Percentiles rank a stretch among this genome's conserved stretches.
phyloP scores from a whole-genome alignment of 2,329 filamentous ascomycete genomes.

The Capronia epimyces region DNA sequence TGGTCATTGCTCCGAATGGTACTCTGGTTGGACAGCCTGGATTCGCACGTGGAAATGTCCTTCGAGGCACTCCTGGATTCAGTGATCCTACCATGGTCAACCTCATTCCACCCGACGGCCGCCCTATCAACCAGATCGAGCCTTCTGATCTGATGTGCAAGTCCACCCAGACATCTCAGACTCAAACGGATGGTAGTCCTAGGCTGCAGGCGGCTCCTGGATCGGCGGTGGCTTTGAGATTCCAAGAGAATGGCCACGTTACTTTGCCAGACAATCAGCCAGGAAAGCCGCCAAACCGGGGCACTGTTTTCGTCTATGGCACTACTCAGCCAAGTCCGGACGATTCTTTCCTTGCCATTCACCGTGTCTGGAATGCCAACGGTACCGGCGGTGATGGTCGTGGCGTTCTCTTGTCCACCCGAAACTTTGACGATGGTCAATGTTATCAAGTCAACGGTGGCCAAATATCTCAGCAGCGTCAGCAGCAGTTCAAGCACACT shows the following conservation, averaged over 20 bases:
- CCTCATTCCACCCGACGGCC: conserved; percentile 55
- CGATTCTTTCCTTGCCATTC: conserved; percentile 59
- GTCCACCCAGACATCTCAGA: conserved; percentile 54
- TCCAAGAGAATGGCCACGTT: conserved; percentile 73
- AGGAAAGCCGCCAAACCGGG: conserved; percentile 60
- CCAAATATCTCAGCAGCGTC: conserved; percentile 55
- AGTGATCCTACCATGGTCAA: conserved; percentile 56
- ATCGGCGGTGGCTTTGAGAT: conserved; percentile 61
- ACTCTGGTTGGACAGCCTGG: conserved; percentile 65
- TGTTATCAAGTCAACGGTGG: conserved; percentile 74
- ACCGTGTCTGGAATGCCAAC: conserved; percentile 70
- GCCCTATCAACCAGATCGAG: conserved; percentile 44
- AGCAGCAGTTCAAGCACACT: conserved; percentile 49
- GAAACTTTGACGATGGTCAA: conserved; percentile 82
- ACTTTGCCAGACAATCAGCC: conserved; percentile 53
- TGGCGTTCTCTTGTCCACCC: conserved; percentile 68
- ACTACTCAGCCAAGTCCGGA: conserved; percentile 55
- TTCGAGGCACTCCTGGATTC: conserved; percentile 53
- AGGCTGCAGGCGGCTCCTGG: conserved; percentile 57
- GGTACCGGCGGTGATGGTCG: conserved; percentile 75
- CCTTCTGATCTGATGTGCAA: conserved; percentile 58
- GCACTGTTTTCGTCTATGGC: conserved; percentile 70
- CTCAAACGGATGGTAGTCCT: conserved; percentile 56
- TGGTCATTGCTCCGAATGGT: conserved; percentile 66
- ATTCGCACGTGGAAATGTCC: conserved; percentile 66